Conservation (phyloP, 192 early-diverging fungal species). For the Entomortierella parvispora region DNA sequence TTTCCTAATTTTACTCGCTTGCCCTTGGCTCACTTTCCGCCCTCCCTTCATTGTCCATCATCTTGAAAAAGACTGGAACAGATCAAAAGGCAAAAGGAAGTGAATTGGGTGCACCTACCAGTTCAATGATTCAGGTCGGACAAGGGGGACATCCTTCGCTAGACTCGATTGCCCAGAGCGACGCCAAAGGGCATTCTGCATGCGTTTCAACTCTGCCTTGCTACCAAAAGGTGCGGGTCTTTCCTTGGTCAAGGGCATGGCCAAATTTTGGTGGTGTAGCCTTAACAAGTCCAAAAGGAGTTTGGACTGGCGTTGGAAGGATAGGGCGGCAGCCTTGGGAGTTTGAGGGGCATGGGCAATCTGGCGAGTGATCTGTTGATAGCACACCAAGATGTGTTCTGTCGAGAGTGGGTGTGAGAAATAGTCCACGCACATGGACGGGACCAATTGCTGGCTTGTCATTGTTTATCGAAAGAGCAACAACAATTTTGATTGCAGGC, state of each 20-base stretch:
- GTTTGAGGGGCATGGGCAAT: constrained; percentile 39
- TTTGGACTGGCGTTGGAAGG: constrained; percentile 45
- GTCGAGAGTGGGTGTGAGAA: constrained; percentile 46
- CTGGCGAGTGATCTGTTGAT: constrained; percentile 52
- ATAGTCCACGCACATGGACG: constrained; percentile 48
- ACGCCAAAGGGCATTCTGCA: constrained; percentile 51
- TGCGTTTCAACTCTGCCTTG: constrained; percentile 30
- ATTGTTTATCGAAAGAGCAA: constrained; percentile 19
- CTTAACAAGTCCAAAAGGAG: constrained; percentile 29
- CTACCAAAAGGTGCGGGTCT: constrained; percentile 43
- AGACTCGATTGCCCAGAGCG: constrained; percentile 38
- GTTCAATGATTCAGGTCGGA: constrained; percentile 47
- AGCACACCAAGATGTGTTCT: constrained; percentile 45
- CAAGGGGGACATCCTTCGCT: constrained; percentile 46
- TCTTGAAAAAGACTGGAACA: too few relatives aligned
- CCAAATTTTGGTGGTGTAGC: constrained; percentile 36
- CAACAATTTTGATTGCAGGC: background rate
- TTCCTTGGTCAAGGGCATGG: constrained; percentile 26
- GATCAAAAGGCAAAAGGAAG: background rate
- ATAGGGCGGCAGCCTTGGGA: constrained; percentile 46
- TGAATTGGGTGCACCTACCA: too few relatives aligned
- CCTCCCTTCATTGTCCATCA: too few relatives aligned
- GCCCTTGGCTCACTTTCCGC: too few relatives aligned
- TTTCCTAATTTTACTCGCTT: too few relatives aligned
- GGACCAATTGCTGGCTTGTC: constrained; percentile 47